phyloP scores from a whole-genome alignment of 805 yeast species.

The Geotrichum ghanense region DNA sequence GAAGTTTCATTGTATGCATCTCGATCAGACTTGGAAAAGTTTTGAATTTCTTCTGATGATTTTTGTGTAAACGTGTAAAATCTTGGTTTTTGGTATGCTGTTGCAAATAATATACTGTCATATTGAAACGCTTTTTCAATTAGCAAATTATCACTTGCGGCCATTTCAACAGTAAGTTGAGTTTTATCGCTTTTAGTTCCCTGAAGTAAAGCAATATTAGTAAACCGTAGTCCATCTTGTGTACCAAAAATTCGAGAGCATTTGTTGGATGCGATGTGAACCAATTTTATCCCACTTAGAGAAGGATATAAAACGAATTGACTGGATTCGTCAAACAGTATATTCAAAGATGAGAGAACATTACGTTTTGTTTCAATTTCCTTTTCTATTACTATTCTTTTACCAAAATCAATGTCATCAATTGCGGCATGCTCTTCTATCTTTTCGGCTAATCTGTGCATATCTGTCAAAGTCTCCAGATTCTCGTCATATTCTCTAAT shows the following conservation, averaged over 20 bases:
- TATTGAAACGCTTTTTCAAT: slow-evolving; percentile 16
- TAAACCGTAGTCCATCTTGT: slow-evolving; percentile 23
- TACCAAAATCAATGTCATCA: slow-evolving; percentile 20
- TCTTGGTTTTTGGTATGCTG: slow-evolving; percentile 17
- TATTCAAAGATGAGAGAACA: slow-evolving; percentile 7
- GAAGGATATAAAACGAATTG: slow-evolving; percentile 22
- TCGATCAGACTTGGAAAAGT: slow-evolving; percentile 14
- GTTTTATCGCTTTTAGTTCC: slow-evolving; percentile 19
- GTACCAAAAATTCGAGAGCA: slow-evolving; percentile 20
- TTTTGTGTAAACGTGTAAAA: slow-evolving; percentile 22
- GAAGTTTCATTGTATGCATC: slow-evolving; percentile 21
- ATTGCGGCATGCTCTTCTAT: slow-evolving; percentile 6
- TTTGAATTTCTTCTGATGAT: slow-evolving; percentile 11
- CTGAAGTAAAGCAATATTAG: slow-evolving; percentile 22
- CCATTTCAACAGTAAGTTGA: slow-evolving; percentile 22
- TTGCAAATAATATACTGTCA: slow-evolving; percentile 24
- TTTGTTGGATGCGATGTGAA: slow-evolving; percentile 19
- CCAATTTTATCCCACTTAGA: slow-evolving; percentile 23
- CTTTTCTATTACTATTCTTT: slow-evolving; percentile 19
- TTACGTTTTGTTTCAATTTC: slow-evolving; percentile 11
- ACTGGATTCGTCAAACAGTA: slow-evolving; percentile 23
- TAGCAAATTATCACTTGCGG: slow-evolving; percentile 23
- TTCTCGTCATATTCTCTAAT: slow-evolving; percentile 24
- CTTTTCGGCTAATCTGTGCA: slow-evolving; percentile 20
- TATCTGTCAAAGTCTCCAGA: slow-evolving; percentile 15